A percentile compares a stretch with the other conserved stretches of the same genome.
phyloP scores from a whole-genome alignment of 2,329 filamentous ascomycete genomes.

The Myriosclerotinia curreyana region DNA sequence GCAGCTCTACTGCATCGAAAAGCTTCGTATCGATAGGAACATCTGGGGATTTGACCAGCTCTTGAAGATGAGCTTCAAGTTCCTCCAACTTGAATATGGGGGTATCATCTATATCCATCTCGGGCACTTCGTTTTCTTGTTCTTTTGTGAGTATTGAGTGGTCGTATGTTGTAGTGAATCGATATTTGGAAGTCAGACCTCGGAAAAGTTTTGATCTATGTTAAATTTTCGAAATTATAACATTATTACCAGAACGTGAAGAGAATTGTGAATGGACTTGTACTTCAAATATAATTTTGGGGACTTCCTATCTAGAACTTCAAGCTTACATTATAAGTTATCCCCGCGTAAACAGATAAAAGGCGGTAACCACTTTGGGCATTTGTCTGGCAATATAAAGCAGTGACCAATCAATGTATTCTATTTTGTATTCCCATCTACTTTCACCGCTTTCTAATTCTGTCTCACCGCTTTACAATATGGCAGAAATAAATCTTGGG shows the following conservation, averaged over 20 bases:
- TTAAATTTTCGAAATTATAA: neutral
- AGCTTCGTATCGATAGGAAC: constrained; percentile 48
- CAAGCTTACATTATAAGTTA: no score
- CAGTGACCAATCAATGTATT: no score
- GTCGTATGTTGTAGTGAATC: neutral
- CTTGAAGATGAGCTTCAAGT: constrained; percentile 52
- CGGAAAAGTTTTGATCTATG: neutral
- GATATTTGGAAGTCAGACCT: neutral
- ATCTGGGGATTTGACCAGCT: constrained; percentile 46
- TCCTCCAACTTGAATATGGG: constrained; percentile 46
- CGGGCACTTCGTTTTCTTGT: neutral
- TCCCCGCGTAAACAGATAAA: neutral
- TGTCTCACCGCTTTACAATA: neutral
- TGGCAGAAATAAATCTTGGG: constrained; percentile 12
- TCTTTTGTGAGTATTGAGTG: neutral
- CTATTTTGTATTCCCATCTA: no score
- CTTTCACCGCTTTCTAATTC: neutral
- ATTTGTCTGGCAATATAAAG: neutral
- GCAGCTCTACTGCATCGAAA: constrained; percentile 58
- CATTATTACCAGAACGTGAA: neutral
- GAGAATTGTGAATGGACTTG: neutral
- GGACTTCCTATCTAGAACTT: no score
- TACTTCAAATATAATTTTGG: no score
- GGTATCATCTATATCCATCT: constrained; percentile 16
- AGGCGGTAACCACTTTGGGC: neutral